Conservation (phyloP, 2,329 filamentous ascomycete genomes). For the Pseudogymnoascus destructans region DNA sequence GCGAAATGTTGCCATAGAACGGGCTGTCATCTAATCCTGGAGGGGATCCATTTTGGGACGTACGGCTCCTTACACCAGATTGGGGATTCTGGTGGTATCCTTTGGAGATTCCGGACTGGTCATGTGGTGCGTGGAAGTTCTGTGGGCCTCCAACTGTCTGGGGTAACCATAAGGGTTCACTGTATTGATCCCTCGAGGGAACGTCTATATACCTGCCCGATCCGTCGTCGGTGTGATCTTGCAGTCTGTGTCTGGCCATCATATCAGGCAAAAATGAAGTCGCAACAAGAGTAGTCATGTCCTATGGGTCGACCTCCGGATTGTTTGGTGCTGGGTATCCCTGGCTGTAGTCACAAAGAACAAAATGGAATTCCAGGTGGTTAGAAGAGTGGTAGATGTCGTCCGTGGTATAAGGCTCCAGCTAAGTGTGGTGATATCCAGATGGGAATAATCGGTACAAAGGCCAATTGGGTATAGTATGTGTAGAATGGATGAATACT, state of each 20-base stretch:
- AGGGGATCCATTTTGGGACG: background rate
- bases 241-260: conserved; percentile 9
- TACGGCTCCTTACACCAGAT: background rate
- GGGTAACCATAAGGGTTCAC: conserved; percentile 6
- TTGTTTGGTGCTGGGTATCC: conserved; percentile 4
- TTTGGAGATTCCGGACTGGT: conserved; percentile 23
- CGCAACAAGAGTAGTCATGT: conserved; percentile 4
- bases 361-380: conserved; percentile 7
- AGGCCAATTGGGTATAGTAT: background rate
- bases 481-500: conserved; percentile 9
- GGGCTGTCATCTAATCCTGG: conserved; percentile 5
- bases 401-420: background rate
- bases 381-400: conserved; percentile 6
- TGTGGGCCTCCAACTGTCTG: conserved; percentile 24
- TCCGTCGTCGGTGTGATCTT: conserved; percentile 4
- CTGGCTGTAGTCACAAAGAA: conserved; percentile 8
- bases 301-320: background rate
- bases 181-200: conserved; percentile 6
- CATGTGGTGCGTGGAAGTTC: conserved; percentile 24
- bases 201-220: background rate
- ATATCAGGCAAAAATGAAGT: conserved; percentile 8
- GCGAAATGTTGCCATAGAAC: conserved; percentile 9
- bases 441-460: conserved; percentile 8
- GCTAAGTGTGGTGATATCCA: background rate
- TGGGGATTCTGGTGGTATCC: conserved; percentile 3